phyloP scores from a whole-genome alignment of 371 early-diverging fungal species.

The Hamiltosporidium tvaerminnensis region DNA sequence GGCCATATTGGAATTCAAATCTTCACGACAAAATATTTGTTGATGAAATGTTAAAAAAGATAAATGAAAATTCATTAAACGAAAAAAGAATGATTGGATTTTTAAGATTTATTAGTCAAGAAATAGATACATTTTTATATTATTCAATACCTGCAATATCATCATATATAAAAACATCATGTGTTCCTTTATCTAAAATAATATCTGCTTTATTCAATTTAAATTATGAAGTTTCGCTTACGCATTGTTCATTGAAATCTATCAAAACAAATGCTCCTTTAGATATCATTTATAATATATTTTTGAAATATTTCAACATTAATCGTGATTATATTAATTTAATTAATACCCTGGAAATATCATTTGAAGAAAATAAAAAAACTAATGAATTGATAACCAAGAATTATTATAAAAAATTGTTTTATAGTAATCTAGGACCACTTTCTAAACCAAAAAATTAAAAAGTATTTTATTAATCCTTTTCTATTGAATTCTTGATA shows the following conservation, averaged over 20 bases:
- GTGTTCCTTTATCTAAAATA: constrained; percentile 34
- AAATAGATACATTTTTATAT: constrained; percentile 54
- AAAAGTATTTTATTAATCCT: not conserved
- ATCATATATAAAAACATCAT: constrained; percentile 15
- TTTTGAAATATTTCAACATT: constrained; percentile 31
- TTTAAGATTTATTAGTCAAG: constrained; percentile 65
- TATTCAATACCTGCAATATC: constrained; percentile 36
- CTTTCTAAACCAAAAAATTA: not conserved
- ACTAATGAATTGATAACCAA: constrained; percentile 1
- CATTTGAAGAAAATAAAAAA: not conserved
- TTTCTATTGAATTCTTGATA: too few relatives aligned
- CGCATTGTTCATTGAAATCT: constrained; percentile 66
- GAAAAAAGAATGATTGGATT: constrained; percentile 74
- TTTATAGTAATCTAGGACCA: not conserved
- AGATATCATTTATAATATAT: constrained; percentile 54
- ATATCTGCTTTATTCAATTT: constrained; percentile 72
- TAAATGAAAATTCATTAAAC: constrained; percentile 45
- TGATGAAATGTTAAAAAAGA: constrained; percentile 55
- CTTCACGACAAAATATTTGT: constrained; percentile 68
- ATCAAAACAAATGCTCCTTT: constrained; percentile 87
- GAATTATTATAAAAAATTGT: not conserved
- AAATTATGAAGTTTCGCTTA: constrained; percentile 71
- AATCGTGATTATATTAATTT: not conserved
- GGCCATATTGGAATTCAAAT: constrained; percentile 74
- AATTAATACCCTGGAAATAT: not conserved